Evolutionary conservation across 2,329 filamentous ascomycete species (phyloP), one percentile per base, ranked within the genome.

Genomic region (Harringtonia lauricola): DNA sequence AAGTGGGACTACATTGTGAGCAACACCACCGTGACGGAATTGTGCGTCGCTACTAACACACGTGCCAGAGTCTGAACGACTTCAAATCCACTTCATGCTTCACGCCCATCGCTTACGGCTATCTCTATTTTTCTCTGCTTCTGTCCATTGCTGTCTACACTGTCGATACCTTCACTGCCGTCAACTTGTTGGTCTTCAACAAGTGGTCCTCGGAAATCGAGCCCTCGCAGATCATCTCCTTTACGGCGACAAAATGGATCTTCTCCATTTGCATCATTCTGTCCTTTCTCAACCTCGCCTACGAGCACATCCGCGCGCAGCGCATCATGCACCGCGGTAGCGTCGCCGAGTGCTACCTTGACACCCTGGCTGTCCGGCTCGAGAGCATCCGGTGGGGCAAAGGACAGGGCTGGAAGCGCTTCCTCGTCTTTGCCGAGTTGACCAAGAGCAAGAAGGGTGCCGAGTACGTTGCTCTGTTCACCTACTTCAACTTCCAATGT

Each of bases 1-100:
- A 84, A 88, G 71, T 96, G 90, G 90, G 86, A 89, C 57, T 94
- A 89, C 60, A 89, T 96, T 59, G 84, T 87, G 66, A 58, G 82
- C 14, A 13, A 10, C 15, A n/a, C n/a, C n/a, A n/a, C n/a, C n/a
- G n/a, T n/a, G n/a, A n/a, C n/a, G n/a, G n/a, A n/a, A n/a, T n/a
- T n/a, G n/a, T n/a, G n/a, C n/a, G n/a, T n/a, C n/a, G n/a, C n/a
- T n/a, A n/a, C 41, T 42, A 42, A 42, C 34, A 29, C 3, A 12
- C 9, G 3, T 9, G 12, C 14, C 31, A 64, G 65, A 76, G 65
- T 53, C 64, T 76, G 42, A 61, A 67, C 45, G 90, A 96, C 63
- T 96, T 95, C 72, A 87, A 83, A 59, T 82, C 85, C 3, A 79
- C 75, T 26, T 90, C 86, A 14, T 88, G 83, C 60, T 80, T 83